Evolutionary conservation across 495 filamentous ascomycete species (phyloP).

Genomic region (Usnea hakonensis): DNA sequence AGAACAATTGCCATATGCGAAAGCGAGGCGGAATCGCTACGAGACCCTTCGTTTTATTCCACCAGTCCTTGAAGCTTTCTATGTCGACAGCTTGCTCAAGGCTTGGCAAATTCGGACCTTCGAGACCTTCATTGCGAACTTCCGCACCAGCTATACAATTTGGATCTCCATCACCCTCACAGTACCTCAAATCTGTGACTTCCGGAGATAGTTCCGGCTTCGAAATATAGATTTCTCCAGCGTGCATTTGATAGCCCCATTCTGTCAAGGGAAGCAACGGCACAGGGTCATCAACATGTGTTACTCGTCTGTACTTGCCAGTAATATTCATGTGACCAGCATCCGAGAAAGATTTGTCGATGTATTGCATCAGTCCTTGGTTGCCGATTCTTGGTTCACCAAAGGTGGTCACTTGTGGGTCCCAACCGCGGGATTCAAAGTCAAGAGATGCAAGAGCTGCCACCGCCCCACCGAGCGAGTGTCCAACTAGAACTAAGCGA

Average conservation of each 20-base stretch:
- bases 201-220: conserved; percentile 59
- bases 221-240: conserved; percentile 77
- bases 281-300: conserved; percentile 80
- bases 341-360: conserved; percentile 54
- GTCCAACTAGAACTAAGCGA: conserved; percentile 69
- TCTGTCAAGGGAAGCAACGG: conserved; percentile 76
- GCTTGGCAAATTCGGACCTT: conserved; percentile 14
- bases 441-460: conserved; percentile 82
- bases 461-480: conserved; percentile 88
- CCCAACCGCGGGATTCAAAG: conserved; percentile 56
- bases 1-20: conserved; percentile 84
- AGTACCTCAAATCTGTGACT: conserved; percentile 58
- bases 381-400: conserved; percentile 88
- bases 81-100: conserved; percentile 23
- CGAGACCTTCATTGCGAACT: conserved; percentile 16
- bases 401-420: conserved; percentile 77
- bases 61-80: conserved; percentile 22
- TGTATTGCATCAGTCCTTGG: conserved; percentile 54
- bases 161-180: conserved; percentile 61
- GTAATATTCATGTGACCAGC: conserved; percentile 23
- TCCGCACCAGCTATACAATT: conserved; percentile 59
- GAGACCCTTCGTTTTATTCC: conserved; percentile 25
- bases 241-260: conserved; percentile 82
- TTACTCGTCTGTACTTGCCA: conserved; percentile 64
- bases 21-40: conserved; percentile 52